These are phyloP conservation scores for Hippophae tibetana DNA, from an alignment of 306 rosid species.

Conservation along the genomic window DNA sequence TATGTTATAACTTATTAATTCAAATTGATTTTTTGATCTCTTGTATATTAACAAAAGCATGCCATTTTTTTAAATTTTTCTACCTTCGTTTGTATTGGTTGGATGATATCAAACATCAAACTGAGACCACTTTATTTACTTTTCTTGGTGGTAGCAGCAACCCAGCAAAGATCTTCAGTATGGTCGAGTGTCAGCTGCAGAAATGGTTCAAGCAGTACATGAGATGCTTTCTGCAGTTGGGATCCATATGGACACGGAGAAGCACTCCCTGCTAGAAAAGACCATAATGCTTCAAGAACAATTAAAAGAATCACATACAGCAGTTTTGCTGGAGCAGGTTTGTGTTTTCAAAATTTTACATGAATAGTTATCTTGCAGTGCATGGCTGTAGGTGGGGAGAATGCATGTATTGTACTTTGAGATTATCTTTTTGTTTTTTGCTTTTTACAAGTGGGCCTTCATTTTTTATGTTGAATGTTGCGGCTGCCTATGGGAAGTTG, in stretches of 20 bases:
- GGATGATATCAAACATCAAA: slow-evolving; percentile 22
- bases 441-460: slow-evolving; percentile 1
- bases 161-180: slow-evolving; percentile 47
- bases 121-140: slow-evolving; percentile 21
- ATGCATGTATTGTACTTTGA: not conserved
- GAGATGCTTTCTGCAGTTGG: slow-evolving; percentile 95
- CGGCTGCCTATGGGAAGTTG: no score
- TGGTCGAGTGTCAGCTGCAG: slow-evolving; percentile 76
- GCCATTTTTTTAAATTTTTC: not conserved
- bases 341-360: slow-evolving; percentile 14
- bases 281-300: slow-evolving; percentile 72
- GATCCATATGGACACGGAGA: slow-evolving; percentile 74
- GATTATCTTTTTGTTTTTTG: not conserved
- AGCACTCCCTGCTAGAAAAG: slow-evolving; percentile 67
- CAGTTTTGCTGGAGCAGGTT: slow-evolving; percentile 85
- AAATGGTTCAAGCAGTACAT: slow-evolving; percentile 84
- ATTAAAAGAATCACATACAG: slow-evolving; percentile 69
- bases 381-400: not conserved
- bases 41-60: not conserved
- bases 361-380: slow-evolving; percentile 5
- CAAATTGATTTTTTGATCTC: not conserved
- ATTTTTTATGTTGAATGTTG: not conserved
- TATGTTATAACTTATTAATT: not conserved
- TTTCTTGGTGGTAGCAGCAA: slow-evolving; percentile 23
- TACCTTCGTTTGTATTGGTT: not conserved